Evolutionary conservation across 768 basidiomycete species (phyloP), one percentile per base, ranked within the genome.

Genomic region (Tulasnella sp.): DNA sequence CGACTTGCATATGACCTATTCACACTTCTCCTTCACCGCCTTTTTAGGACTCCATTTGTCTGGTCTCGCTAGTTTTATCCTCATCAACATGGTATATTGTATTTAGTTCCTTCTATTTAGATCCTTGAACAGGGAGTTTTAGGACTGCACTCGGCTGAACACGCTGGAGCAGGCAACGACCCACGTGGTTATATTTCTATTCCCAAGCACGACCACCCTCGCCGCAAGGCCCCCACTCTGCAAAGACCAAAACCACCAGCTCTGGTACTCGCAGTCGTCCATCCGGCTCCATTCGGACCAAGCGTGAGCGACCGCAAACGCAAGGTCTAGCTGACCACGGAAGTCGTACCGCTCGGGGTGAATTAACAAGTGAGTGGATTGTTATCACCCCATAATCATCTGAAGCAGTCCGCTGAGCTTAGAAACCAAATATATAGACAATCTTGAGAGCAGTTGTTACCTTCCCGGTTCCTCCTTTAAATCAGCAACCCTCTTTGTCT

Each of bases 51-150:
- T 67, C 29, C 61, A 26, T 67, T 18, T 35, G 61, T 67, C 32
- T 67, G 61, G 61, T 67, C 26, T 26, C 61, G 61, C 29, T 67
- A 67, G 61, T 35, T 67, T 67, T 67, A 67, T 67, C 61, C 61
- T 67, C 61, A 35, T 67, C 61, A 32, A 26, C 26, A 13, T 35
- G 61, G 61, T 67, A 29, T 67, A 67, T 67, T 35, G 61, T 67
- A 67, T 67, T 67, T 67, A 67, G 61, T 67, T 67, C 32, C 61
- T 67, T 67, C 61, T 67, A 67, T 67, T 67, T 67, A 67, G 61
- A 67, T 29, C 61, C 61, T 67, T 67, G 61, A 67, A 67, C 32
- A 67, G 61, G 61, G 15, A 26, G n/a, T 67, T 35, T 32, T 26
- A 4, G 61, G 29, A 67, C 32, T 35, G 32, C 11, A 13, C 26